These are phyloP conservation scores for Cyberlindnera petersonii DNA, from an alignment of 805 yeast species.

Conservation along the genomic window DNA sequence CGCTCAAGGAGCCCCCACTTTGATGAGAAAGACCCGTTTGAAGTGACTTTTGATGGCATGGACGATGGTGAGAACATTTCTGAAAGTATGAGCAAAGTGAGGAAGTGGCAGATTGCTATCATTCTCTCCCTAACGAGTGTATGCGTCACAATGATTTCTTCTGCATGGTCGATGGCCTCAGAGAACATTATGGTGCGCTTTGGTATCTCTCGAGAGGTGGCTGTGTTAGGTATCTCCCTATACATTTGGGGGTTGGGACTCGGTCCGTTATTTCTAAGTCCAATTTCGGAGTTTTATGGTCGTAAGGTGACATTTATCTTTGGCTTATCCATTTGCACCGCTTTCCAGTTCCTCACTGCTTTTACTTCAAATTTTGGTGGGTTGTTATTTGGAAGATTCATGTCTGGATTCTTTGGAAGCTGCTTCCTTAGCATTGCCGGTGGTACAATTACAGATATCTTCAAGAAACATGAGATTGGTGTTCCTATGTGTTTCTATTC, in stretches of 20 bases:
- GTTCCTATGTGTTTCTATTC: slow-evolving; percentile 66
- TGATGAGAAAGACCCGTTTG: slow-evolving; percentile 23
- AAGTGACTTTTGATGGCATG: slow-evolving; percentile 28
- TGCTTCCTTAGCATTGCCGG: slow-evolving; percentile 75
- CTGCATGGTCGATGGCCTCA: slow-evolving; percentile 62
- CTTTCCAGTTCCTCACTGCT: slow-evolving; percentile 53
- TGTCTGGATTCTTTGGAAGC: slow-evolving; percentile 71
- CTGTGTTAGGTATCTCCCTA: slow-evolving; percentile 55
- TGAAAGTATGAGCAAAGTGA: slow-evolving; percentile 35
- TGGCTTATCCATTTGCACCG: slow-evolving; percentile 54
- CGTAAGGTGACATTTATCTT: slow-evolving; percentile 56
- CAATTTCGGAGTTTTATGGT: slow-evolving; percentile 65
- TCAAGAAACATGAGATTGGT: slow-evolving; percentile 56
- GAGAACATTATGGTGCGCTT: slow-evolving; percentile 45
- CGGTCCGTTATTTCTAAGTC: slow-evolving; percentile 64
- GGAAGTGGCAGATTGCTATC: slow-evolving; percentile 55
- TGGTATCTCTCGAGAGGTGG: slow-evolving; percentile 50
- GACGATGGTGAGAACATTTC: slow-evolving; percentile 32
- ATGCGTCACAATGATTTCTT: slow-evolving; percentile 64
- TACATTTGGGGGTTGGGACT: slow-evolving; percentile 69
- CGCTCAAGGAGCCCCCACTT: slow-evolving; percentile 2
- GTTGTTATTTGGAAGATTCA: slow-evolving; percentile 58
- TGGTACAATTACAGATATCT: slow-evolving; percentile 72
- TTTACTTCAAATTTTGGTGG: slow-evolving; percentile 60
- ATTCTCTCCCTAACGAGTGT: slow-evolving; percentile 53